Percentiles rank a stretch among this genome's conserved stretches.
phyloP scores from a whole-genome alignment of 2,329 filamentous ascomycete species.

The Calonectria honghensis region DNA sequence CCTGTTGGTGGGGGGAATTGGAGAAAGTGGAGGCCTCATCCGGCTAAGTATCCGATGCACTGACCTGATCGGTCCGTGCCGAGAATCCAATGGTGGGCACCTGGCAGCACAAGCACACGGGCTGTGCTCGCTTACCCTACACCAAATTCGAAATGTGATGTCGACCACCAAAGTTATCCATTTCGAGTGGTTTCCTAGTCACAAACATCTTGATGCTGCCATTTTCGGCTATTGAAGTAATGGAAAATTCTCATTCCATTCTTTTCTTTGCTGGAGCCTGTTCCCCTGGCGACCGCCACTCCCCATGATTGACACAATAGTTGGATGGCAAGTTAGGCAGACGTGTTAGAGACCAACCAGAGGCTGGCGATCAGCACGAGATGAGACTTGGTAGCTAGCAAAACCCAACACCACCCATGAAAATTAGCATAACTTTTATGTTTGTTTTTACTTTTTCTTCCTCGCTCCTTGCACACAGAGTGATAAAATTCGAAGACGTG shows the following conservation, averaged over 20 bases:
- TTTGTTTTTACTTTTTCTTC: neutral
- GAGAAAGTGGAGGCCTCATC: slow-evolving; percentile 24
- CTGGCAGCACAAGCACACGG: neutral
- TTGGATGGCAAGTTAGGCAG: neutral
- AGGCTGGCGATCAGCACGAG: neutral
- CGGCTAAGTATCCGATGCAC: neutral
- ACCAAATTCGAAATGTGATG: neutral
- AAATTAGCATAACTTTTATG: neutral
- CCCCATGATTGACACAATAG: slow-evolving; percentile 5
- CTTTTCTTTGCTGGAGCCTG: slow-evolving; percentile 1
- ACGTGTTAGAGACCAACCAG: slow-evolving; percentile 3
- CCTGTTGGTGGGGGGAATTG: slow-evolving; percentile 1
- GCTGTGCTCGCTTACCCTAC: neutral
- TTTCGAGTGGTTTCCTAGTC: neutral
- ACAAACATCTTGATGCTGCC: too few species aligned
- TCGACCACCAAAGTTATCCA: neutral
- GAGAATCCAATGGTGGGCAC: neutral
- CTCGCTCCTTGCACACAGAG: neutral
- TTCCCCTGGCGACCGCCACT: neutral
- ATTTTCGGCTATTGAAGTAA: neutral
- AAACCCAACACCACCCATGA: neutral
- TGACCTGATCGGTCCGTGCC: slow-evolving; percentile 17
- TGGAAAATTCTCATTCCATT: neutral
- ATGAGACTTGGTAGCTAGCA: neutral
- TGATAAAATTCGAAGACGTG: neutral